Percentiles rank a stretch among this genome's conserved stretches.
These are phyloP conservation scores for Eugenia klotzschiana DNA, from an alignment of 441 rosid genomes.

Conservation along the genomic window DNA sequence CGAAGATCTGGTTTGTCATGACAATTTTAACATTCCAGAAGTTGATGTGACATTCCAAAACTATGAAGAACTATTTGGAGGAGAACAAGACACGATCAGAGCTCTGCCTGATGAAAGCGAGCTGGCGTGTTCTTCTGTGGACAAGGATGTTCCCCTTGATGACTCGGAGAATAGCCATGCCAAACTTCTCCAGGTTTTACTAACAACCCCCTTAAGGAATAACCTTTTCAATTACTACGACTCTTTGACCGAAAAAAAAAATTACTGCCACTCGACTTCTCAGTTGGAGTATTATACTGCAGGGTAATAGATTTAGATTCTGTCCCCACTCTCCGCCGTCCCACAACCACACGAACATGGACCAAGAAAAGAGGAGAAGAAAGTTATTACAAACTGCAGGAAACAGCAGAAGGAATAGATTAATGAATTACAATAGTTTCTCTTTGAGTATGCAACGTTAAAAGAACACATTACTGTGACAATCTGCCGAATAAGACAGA, in stretches of 20 bases:
- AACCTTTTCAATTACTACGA: background rate
- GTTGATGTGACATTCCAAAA: slow-evolving; percentile 58
- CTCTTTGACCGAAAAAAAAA: no score
- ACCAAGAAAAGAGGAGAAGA: background rate
- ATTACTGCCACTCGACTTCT: background rate
- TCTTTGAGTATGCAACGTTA: background rate
- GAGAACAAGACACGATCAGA: slow-evolving; percentile 26
- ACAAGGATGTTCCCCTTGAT: slow-evolving; percentile 18
- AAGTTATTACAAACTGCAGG: background rate
- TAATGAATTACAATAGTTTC: background rate
- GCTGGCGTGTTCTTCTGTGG: slow-evolving; percentile 14
- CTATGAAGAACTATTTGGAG: slow-evolving; percentile 69
- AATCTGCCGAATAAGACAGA: background rate
- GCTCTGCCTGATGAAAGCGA: slow-evolving; percentile 13
- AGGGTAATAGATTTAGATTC: background rate
- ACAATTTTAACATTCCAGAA: slow-evolving; percentile 61
- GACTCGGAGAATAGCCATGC: slow-evolving; percentile 9
- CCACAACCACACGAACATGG: background rate
- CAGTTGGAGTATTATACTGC: background rate
- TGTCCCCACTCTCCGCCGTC: background rate
- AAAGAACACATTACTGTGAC: background rate
- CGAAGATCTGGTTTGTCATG: slow-evolving; percentile 35
- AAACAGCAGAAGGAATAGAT: background rate
- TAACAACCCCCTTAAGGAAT: background rate
- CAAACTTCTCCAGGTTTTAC: background rate